Evolutionary conservation across 2,329 filamentous ascomycete genomes (phyloP).

Genomic region (Sporothrix pseudoabietina): DNA sequence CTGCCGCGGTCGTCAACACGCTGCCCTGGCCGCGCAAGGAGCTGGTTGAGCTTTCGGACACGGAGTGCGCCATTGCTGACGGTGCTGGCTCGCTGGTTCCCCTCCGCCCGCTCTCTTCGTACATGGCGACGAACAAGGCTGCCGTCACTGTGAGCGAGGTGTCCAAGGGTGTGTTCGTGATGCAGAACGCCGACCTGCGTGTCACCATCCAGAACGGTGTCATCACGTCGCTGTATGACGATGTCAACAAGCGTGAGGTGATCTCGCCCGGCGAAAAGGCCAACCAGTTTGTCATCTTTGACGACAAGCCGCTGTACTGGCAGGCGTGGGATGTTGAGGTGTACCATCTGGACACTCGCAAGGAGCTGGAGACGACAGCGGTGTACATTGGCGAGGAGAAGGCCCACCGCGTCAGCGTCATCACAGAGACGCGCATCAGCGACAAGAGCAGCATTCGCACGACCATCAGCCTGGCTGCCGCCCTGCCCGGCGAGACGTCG

Average conservation of each 20-base stretch:
- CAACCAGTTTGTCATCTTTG: conserved; percentile 91
- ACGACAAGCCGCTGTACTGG: conserved; percentile 97
- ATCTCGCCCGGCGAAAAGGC: conserved; percentile 74
- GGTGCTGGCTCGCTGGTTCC: conserved; percentile 57
- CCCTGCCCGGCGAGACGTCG: conserved; percentile 64
- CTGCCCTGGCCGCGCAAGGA: conserved; percentile 82
- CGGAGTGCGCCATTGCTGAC: conserved; percentile 56
- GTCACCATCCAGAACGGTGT: conserved; percentile 73
- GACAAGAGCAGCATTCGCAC: conserved; percentile 84
- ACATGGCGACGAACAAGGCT: conserved; percentile 41
- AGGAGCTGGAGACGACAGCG: conserved; percentile 69
- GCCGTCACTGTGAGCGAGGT: conserved; percentile 57
- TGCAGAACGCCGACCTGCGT: conserved; percentile 76
- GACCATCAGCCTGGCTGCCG: conserved; percentile 76
- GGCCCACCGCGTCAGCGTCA: conserved; percentile 75
- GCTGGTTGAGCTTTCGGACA: conserved; percentile 65
- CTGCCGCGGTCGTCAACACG: conserved; percentile 64
- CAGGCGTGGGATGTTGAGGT: conserved; percentile 98
- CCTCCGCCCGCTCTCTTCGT: conserved; percentile 54
- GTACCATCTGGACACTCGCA: conserved; percentile 84
- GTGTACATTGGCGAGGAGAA: conserved; percentile 72
- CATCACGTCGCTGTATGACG: conserved; percentile 84
- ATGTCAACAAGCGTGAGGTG: conserved; percentile 71
- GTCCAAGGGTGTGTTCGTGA: conserved; percentile 66
- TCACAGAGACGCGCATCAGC: conserved; percentile 85